These are phyloP conservation scores for Lithospermum erythrorhizon DNA, from an alignment of 257 asterid genomes.

Conservation along the genomic window DNA sequence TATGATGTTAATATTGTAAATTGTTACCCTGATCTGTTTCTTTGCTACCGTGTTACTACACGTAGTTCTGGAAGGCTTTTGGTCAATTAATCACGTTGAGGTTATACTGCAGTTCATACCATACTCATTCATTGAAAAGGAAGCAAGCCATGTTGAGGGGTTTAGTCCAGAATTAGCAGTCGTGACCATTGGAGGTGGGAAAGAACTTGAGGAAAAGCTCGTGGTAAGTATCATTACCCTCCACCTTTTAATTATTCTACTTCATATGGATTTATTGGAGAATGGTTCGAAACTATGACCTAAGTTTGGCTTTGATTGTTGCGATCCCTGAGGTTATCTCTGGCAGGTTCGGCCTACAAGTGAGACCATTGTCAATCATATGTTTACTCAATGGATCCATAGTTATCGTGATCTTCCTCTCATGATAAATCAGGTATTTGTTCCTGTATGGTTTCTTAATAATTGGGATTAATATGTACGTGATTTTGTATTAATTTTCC, in stretches of 20 bases:
- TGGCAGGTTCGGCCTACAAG: conserved; percentile 99
- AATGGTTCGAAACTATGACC: conserved; percentile 18
- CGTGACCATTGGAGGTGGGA: conserved; percentile 97
- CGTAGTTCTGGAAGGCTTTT: no score
- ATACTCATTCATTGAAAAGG: conserved; percentile 92
- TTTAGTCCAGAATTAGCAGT: conserved; percentile 96
- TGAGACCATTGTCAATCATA: conserved; percentile 98
- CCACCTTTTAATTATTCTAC: conserved; percentile 6
- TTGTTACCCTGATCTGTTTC: no score
- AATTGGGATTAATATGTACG: conserved; percentile 3
- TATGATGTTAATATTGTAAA: no score
- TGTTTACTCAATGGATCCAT: conserved; percentile 99
- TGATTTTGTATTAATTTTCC: conserved; percentile 5
- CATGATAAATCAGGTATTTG: conserved; percentile 86
- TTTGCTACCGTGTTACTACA: no score
- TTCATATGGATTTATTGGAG: neutral
- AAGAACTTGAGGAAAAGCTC: conserved; percentile 98
- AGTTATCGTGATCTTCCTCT: conserved; percentile 98
- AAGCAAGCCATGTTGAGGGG: conserved; percentile 97
- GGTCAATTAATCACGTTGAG: conserved; percentile 4
- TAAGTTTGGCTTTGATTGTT: conserved; percentile 53
- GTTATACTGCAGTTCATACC: conserved; percentile 66
- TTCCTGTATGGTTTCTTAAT: conserved; percentile 9
- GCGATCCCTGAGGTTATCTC: conserved; percentile 55
- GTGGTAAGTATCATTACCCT: conserved; percentile 45